These are phyloP conservation scores for Coemansia sp. DNA, from an alignment of 371 early-diverging fungal genomes.

Conservation along the genomic window DNA sequence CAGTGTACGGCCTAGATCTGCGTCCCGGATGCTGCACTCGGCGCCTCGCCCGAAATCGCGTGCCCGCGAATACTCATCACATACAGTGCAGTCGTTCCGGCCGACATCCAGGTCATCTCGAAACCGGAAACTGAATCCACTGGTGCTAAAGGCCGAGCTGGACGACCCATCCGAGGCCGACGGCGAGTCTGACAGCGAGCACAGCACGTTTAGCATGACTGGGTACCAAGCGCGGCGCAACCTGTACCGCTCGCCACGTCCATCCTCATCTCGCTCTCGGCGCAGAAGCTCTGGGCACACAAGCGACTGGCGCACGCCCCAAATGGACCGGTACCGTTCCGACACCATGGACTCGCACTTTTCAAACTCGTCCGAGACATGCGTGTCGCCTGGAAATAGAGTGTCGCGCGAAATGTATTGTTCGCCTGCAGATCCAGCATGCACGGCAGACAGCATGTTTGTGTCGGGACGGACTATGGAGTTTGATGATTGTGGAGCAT, in stretches of 20 bases:
- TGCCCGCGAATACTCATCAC: neutral
- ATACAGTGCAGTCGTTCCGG: neutral
- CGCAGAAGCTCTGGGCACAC: constrained; percentile 9
- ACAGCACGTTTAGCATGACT: neutral
- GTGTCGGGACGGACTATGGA: neutral
- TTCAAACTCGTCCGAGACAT: constrained; percentile 45
- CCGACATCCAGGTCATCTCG: constrained; percentile 3
- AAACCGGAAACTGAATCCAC: too few relatives aligned
- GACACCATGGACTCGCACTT: constrained; percentile 27
- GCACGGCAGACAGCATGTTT: neutral
- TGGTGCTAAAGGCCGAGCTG: neutral
- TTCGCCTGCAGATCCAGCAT: neutral
- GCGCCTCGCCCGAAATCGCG: neutral
- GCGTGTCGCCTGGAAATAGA: constrained; percentile 25
- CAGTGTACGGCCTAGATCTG: neutral
- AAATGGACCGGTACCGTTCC: constrained; percentile 7
- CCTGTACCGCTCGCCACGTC: neutral
- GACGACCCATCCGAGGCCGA: constrained; percentile 34
- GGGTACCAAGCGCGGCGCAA: constrained; percentile 5
- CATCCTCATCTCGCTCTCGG: constrained; percentile 4
- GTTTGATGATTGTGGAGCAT: neutral
- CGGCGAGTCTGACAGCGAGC: constrained; percentile 40
- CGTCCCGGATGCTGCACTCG: neutral
- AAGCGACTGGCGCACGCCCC: neutral
- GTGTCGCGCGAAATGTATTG: constrained; percentile 12